Evolutionary conservation across 352 stramenopile species (phyloP), one percentile per base, ranked within the genome.

Genomic region (Plasmopara muralis): DNA sequence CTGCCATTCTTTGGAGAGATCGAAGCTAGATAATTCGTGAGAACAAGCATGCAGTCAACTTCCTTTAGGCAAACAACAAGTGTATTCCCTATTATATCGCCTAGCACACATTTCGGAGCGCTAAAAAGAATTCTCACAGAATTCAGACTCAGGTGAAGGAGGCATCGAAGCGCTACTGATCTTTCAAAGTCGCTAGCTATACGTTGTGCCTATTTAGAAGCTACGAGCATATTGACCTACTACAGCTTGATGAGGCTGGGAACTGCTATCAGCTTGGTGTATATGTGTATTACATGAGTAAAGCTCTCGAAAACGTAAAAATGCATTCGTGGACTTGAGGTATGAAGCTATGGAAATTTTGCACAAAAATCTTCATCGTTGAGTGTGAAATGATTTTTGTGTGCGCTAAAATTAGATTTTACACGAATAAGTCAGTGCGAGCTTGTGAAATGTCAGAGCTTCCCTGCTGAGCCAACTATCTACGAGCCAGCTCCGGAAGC

Each of bases 1-100:
- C 2, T 56, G 54, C 18, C 41, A 60, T 15, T 54, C 4, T 18
- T 68, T 1, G 54, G 60, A 6, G 54, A 62, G 42, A 57, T 14
- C 25, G 40, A 6, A 46, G 30, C 7, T 53, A 35, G 6, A 5
- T 35, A 12, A 35, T 35, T 35, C 31, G 31, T 12, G 31, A 35
- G 10, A 5, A 35, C 31, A 35, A 35, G 31, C 31, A 35, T 35
- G 31, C 4, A 12, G 5, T 35, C 31, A 35, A 35, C 31, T 12
- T 35, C 10, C 31, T 12, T 12, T 2, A 35, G 6, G 10, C 10
- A 12, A 12, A 35, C 31, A 35, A 35, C 31, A 35, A 2, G 31
- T 35, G 6, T n/a, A n/a, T n/a, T n/a, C n/a, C n/a, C n/a, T n/a
- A n/a, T n/a, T n/a, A n/a, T n/a, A n/a, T n/a, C n/a, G n/a, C n/a